phyloP scores from a whole-genome alignment of 164 flowering plant genomes.

The Annona squamosa region DNA sequence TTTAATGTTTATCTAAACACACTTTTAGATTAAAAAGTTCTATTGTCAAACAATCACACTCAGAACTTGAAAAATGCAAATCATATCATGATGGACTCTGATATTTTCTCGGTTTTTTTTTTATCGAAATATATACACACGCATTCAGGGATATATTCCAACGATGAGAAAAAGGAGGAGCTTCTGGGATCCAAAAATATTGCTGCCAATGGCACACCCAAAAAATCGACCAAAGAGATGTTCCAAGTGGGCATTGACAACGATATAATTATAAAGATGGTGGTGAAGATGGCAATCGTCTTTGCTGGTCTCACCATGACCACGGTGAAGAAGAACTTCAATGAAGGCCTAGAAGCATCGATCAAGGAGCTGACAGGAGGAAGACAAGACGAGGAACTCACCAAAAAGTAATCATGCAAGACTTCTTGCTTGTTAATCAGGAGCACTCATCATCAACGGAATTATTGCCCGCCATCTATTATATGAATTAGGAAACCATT shows the following conservation, averaged over 20 bases:
- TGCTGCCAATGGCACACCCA: slow-evolving; percentile 25
- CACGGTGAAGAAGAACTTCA: slow-evolving; percentile 47
- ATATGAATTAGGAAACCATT: neutral
- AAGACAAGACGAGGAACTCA: slow-evolving; percentile 40
- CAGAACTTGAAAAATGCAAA: too few species aligned
- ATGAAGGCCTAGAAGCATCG: slow-evolving; percentile 46
- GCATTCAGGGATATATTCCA: slow-evolving; percentile 44
- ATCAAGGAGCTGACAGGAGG: slow-evolving; percentile 52
- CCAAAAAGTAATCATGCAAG: slow-evolving; percentile 24
- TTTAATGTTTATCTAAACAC: too few species aligned
- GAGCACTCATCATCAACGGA: too few species aligned
- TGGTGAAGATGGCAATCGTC: slow-evolving; percentile 43
- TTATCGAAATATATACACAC: too few species aligned
- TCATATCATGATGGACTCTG: too few species aligned
- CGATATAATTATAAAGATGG: slow-evolving; percentile 31
- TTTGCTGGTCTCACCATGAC: slow-evolving; percentile 41
- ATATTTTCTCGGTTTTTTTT: too few species aligned
- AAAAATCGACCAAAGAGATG: slow-evolving; percentile 50
- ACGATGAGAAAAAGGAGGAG: slow-evolving; percentile 42
- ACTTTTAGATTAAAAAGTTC: too few species aligned
- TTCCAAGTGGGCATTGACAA: slow-evolving; percentile 47
- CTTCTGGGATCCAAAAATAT: slow-evolving; percentile 33
- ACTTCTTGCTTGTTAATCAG: too few species aligned
- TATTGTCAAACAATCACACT: too few species aligned
- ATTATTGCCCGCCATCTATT: too few species aligned